phyloP scores from a whole-genome alignment of 495 filamentous ascomycete genomes.

The Neurospora sp. region DNA sequence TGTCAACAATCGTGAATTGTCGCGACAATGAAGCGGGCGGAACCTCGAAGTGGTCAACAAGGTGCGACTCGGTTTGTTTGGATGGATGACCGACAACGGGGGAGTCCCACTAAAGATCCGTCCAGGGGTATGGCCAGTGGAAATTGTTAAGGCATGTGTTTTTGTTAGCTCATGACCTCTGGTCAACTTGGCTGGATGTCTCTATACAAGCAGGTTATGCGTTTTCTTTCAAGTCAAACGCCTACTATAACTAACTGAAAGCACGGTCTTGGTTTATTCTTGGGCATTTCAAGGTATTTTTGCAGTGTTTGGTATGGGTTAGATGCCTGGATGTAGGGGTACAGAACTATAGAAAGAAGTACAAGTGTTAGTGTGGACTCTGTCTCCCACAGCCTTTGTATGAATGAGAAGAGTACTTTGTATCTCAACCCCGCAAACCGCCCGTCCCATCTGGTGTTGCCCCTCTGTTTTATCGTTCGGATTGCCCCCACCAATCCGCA shows the following conservation, averaged over 20 bases:
- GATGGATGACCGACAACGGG: background rate
- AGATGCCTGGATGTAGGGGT: no score
- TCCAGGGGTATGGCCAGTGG: background rate
- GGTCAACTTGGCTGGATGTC: background rate
- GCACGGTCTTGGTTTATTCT: no score
- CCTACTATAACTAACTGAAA: no score
- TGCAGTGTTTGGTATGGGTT: no score
- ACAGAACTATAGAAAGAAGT: no score
- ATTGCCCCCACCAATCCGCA: background rate
- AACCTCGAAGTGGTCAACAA: background rate
- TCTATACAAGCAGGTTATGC: background rate
- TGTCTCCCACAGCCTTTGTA: no score
- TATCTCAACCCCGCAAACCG: conserved; percentile 13
- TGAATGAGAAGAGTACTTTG: no score
- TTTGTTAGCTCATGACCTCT: background rate
- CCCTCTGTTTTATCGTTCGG: background rate
- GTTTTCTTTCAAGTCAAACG: no score
- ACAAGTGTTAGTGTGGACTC: background rate
- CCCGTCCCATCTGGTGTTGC: conserved; percentile 1
- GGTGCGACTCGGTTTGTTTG: background rate
- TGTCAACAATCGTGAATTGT: background rate
- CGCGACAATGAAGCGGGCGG: background rate
- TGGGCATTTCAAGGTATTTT: no score
- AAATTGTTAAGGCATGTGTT: background rate
- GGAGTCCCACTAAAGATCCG: background rate